phyloP scores from a whole-genome alignment of 2,329 filamentous ascomycete species.

The Aschersonia sp. region DNA sequence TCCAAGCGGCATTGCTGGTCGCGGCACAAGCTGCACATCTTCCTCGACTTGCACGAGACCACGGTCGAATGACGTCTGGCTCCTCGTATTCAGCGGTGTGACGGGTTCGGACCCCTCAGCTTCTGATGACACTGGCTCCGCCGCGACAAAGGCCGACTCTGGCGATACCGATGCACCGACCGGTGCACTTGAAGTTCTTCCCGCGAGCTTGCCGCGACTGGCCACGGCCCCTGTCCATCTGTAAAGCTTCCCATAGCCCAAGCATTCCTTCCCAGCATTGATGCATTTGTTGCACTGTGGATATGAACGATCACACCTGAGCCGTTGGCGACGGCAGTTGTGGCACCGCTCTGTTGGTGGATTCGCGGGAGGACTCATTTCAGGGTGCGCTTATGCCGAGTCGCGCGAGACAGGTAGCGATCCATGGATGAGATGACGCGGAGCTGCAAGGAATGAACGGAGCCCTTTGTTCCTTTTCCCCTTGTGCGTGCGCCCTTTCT shows the following conservation, averaged over 20 bases:
- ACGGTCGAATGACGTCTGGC: not conserved
- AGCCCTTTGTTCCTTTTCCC: not conserved
- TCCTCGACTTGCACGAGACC: conserved; percentile 2
- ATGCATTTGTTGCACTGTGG: conserved; percentile 37
- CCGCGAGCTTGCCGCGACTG: conserved; percentile 25
- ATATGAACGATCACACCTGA: conserved; percentile 36
- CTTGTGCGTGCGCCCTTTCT: not conserved
- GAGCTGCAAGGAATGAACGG: not conserved
- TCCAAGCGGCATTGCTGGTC: conserved; percentile 6
- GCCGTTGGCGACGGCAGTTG: conserved; percentile 37
- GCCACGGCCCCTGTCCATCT: conserved; percentile 35
- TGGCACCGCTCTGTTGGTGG: conserved; percentile 27
- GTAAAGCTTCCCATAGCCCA: conserved; percentile 37
- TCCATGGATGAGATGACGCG: not conserved
- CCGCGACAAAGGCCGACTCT: not conserved
- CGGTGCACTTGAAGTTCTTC: conserved; percentile 21
- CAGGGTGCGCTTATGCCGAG: not conserved
- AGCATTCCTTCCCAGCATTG: conserved; percentile 31
- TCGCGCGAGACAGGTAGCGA: not conserved
- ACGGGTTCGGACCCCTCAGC: not conserved
- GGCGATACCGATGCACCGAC: not conserved
- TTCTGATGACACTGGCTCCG: not conserved
- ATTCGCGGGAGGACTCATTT: conserved; percentile 1
- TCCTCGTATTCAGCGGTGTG: not conserved
- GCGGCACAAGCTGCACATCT: conserved; percentile 15